Conservation (phyloP, 345 rosid genomes). For the Acer campestre region DNA sequence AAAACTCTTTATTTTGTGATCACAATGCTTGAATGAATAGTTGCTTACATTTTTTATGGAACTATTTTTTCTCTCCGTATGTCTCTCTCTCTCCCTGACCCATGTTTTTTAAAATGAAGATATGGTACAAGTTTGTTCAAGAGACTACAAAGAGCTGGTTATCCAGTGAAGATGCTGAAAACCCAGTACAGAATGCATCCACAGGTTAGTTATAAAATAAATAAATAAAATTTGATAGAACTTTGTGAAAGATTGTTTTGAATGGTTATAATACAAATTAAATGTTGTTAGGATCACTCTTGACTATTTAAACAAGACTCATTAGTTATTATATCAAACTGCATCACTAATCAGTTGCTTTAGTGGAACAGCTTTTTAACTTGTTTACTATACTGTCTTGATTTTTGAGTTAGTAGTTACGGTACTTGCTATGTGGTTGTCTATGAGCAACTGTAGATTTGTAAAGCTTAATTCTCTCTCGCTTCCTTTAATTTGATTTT, state of each 20-base stretch:
- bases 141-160: conserved; percentile 96
- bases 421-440: background rate
- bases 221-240: background rate
- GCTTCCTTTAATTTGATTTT: background rate
- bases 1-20: conserved; percentile 21
- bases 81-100: conserved; percentile 8
- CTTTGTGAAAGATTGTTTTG: background rate
- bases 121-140: conserved; percentile 93
- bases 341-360: background rate
- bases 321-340: background rate
- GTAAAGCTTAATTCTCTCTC: background rate
- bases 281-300: background rate
- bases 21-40: conserved; percentile 4
- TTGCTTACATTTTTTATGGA: background rate
- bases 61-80: background rate
- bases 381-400: too few relatives aligned
- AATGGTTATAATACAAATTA: background rate
- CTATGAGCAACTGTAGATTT: background rate
- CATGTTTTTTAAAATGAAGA: conserved; percentile 39
- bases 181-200: conserved; percentile 98
- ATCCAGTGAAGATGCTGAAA: conserved; percentile 93
- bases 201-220: conserved; percentile 53
- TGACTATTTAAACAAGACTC: background rate
- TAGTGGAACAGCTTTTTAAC: background rate
- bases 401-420: too few relatives aligned